Base-by-base conservation (phyloP, 768 basidiomycete species). In the Russula olivacea region DNA sequence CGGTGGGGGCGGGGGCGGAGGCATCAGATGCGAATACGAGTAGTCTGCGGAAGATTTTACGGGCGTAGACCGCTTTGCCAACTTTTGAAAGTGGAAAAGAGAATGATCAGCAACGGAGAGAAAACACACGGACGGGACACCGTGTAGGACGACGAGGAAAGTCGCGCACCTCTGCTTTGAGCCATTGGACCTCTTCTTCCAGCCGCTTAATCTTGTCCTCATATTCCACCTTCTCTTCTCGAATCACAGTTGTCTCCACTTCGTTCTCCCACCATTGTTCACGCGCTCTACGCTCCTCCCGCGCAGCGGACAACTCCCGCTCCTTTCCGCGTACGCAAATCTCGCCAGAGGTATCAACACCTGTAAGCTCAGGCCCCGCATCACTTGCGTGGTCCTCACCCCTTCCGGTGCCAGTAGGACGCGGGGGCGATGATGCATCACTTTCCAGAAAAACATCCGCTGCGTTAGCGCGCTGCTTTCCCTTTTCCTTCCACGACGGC, bases 161-260 rank as follows among this genome's bases (percentile, higher is more conserved):
- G 17, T 41, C 25, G 21, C 55, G 23, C 14, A 83, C 86, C 80
- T 86, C 84, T 69, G 81, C 79, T 66, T 78, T 83, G 61, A 89
- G 73, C 48, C 76, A 69, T 48, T 73, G 73, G 43, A 90, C 82
- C 69, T 92, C 90, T 53, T 81, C 80, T 68, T 91, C 88, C 5
- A 92, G 76, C 61, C 76, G 74, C 65, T 74, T 77, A 34, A 91
- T 90, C 55, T 80, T 78, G 59, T 80, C 83, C 69, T 87, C 86
- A 68, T 90, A 87, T 30, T 72, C 72, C 17, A 76, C 76, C 34
- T 78, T 78, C 66, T 85, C 87, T 47, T 69, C 67, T 52, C 76
- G 72, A 3, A 71, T 68, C 36, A 75, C 68, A 25, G 72, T 74
- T 10, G 71, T 65, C 48, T 70, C 66, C 25, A 74, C 72, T 49